These are phyloP conservation scores for Crithidia brevicula DNA, from an alignment of 208 protist species.

Conservation along the genomic window DNA sequence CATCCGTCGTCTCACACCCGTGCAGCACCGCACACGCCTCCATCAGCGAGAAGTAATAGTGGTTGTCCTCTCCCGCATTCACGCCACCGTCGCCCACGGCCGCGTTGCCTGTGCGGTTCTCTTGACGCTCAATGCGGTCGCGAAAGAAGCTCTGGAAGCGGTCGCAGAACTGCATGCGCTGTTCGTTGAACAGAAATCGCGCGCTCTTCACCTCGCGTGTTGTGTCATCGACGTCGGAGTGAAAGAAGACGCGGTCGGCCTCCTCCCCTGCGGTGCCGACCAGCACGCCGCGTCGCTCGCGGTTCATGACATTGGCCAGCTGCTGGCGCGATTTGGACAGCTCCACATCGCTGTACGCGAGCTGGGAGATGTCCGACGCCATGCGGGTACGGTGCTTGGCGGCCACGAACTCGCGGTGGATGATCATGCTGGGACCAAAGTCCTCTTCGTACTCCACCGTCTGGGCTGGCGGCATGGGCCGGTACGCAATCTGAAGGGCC, in stretches of 20 bases:
- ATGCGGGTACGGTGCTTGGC: slow-evolving; percentile 61
- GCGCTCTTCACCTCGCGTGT: slow-evolving; percentile 74
- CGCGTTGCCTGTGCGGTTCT: not conserved
- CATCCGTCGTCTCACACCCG: slow-evolving; percentile 68
- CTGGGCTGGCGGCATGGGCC: slow-evolving; percentile 73
- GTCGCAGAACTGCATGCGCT: slow-evolving; percentile 83
- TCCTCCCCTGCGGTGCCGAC: slow-evolving; percentile 46
- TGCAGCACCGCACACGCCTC: slow-evolving; percentile 87
- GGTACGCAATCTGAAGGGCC: slow-evolving; percentile 82
- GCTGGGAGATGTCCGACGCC: slow-evolving; percentile 54
- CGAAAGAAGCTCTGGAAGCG: slow-evolving; percentile 85
- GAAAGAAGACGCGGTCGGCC: slow-evolving; percentile 64
- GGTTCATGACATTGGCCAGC: slow-evolving; percentile 81
- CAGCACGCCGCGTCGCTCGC: slow-evolving; percentile 62
- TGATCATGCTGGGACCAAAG: slow-evolving; percentile 83
- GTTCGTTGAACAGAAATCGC: slow-evolving; percentile 84
- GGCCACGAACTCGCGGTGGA: slow-evolving; percentile 88
- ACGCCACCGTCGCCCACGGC: not conserved
- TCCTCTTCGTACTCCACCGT: slow-evolving; percentile 91
- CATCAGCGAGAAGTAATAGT: slow-evolving; percentile 87
- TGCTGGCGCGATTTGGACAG: slow-evolving; percentile 59
- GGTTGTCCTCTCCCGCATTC: slow-evolving; percentile 34
- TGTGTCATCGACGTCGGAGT: slow-evolving; percentile 66
- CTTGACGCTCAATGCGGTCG: slow-evolving; percentile 25
- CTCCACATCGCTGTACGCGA: slow-evolving; percentile 83